A percentile compares a stretch with the other conserved stretches of the same genome.
These are phyloP conservation scores for Arachnomyces sp. DNA, from an alignment of 2,329 filamentous ascomycete genomes.

Conservation along the genomic window DNA sequence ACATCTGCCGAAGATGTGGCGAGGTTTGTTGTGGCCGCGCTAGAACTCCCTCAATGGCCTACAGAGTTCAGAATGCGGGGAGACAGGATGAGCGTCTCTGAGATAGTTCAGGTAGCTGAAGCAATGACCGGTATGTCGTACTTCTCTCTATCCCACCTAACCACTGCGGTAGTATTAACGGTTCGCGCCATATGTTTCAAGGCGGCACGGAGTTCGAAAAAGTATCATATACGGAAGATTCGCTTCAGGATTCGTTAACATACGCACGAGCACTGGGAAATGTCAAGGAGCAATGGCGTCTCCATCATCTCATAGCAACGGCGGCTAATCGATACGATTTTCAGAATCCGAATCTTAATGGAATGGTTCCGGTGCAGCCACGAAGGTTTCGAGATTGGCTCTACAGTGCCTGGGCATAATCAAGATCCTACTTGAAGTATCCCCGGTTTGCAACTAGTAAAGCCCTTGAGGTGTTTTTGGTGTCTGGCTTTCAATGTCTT, in stretches of 20 bases:
- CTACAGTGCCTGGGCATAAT: constrained; percentile 34
- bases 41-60: constrained; percentile 60
- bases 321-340: constrained; percentile 62
- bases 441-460: no score
- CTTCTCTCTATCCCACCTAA: constrained; percentile 4
- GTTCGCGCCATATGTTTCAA: constrained; percentile 7
- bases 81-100: constrained; percentile 53
- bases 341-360: constrained; percentile 52
- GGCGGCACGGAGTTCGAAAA: constrained; percentile 18
- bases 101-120: constrained; percentile 51
- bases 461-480: no score
- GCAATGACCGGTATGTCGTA: constrained; percentile 35
- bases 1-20: constrained; percentile 63
- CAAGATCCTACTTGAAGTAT: no score
- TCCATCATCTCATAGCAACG: constrained; percentile 58
- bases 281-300: constrained; percentile 29
- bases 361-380: constrained; percentile 40
- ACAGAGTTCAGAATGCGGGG: constrained; percentile 60
- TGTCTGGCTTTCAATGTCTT: no score
- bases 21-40: constrained; percentile 57
- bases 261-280: constrained; percentile 25
- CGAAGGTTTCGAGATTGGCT: constrained; percentile 50
- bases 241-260: constrained; percentile 17
- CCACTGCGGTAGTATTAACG: constrained; percentile 6
- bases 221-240: constrained; percentile 16